A percentile compares a stretch with the other conserved stretches of the same genome.
Evolutionary conservation across 2,329 filamentous ascomycete genomes (phyloP).

Genomic region (Phyllosticta capitalensis): DNA sequence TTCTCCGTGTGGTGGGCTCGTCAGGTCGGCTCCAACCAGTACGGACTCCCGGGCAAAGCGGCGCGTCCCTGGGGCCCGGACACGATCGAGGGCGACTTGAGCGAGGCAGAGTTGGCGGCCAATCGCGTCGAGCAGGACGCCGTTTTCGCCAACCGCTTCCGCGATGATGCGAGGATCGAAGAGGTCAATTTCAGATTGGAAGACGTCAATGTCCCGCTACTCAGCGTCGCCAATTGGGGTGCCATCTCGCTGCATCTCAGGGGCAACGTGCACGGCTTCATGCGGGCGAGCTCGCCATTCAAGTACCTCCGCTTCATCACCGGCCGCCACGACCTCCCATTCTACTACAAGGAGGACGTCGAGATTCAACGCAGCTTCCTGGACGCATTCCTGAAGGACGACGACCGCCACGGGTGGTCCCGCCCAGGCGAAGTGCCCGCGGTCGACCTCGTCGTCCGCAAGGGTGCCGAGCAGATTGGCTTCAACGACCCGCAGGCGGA

Average conservation of each 20-base stretch:
- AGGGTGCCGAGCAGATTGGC: conserved; percentile 49
- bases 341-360: conserved; percentile 62
- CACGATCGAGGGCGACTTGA: conserved; percentile 50
- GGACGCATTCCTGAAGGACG: conserved; percentile 60
- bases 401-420: conserved; percentile 55
- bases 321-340: conserved; percentile 61
- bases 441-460: conserved; percentile 52
- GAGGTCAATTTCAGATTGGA: conserved; percentile 55
- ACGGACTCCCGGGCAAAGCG: conserved; percentile 45
- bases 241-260: conserved; percentile 60
- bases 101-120: conserved; percentile 40
- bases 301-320: conserved; percentile 64
- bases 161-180: conserved; percentile 55
- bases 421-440: conserved; percentile 48
- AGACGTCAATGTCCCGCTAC: conserved; percentile 59
- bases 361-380: conserved; percentile 59
- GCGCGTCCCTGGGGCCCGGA: conserved; percentile 46
- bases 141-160: conserved; percentile 42
- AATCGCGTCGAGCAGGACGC: conserved; percentile 36
- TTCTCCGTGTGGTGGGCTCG: conserved; percentile 56
- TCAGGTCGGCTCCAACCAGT: conserved; percentile 59
- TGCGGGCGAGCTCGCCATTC: conserved; percentile 52
- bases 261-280: conserved; percentile 59
- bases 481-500: conserved; percentile 56
- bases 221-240: conserved; percentile 62